Conservation (phyloP, 352 stramenopile genomes). For the Blastocystis hominis region DNA sequence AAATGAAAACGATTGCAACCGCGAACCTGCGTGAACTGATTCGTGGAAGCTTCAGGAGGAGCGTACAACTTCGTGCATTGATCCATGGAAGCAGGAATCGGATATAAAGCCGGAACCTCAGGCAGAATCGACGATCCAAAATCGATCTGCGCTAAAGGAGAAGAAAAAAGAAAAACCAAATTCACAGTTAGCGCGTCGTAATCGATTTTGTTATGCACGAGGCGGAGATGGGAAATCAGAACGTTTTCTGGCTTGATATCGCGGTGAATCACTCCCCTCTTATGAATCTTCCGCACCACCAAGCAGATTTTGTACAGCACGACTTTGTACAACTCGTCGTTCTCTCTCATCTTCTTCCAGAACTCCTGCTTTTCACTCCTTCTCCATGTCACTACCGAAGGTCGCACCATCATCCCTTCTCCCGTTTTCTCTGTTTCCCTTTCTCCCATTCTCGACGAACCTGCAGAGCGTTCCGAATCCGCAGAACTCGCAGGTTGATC, state of each 20-base stretch:
- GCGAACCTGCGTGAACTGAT: background rate
- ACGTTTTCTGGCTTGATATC: constrained; percentile 56
- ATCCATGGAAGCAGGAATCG: constrained; percentile 27
- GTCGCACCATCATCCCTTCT: constrained; percentile 16
- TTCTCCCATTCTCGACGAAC: background rate
- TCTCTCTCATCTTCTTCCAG: constrained; percentile 6
- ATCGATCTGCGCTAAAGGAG: constrained; percentile 23
- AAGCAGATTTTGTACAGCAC: constrained; percentile 4
- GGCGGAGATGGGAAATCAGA: constrained; percentile 7
- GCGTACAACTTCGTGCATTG: constrained; percentile 45
- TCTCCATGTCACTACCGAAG: background rate
- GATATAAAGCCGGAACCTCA: constrained; percentile 8
- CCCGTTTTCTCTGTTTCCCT: background rate
- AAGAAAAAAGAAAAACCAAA: background rate
- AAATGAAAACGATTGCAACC: background rate
- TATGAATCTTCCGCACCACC: background rate
- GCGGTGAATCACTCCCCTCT: constrained; percentile 25
- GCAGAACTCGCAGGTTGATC: no score
- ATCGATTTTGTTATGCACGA: background rate
- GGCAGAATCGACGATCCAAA: constrained; percentile 39
- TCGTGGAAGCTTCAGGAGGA: constrained; percentile 42
- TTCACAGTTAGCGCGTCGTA: constrained; percentile 25
- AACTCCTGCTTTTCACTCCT: background rate
- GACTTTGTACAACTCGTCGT: background rate
- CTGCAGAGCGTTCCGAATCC: no score